phyloP scores from a whole-genome alignment of 768 basidiomycete species.

The Serendipita sp. region DNA sequence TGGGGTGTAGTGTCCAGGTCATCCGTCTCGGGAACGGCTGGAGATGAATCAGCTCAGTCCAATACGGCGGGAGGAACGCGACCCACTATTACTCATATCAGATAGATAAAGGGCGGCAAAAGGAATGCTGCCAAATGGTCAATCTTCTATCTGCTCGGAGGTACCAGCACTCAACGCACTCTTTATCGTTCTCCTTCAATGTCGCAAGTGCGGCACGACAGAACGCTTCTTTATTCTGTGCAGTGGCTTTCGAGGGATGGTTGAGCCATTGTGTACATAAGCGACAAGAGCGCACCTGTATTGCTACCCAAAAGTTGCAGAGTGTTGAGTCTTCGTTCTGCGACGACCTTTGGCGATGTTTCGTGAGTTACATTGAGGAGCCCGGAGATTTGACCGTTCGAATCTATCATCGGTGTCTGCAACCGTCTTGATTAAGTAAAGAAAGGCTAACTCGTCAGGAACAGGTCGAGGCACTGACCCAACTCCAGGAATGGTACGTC shows the following conservation, averaged over 20 bases:
- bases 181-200: conserved; percentile 11
- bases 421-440: background rate
- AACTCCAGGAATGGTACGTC: conserved; percentile 16
- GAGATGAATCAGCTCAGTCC: background rate
- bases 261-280: background rate
- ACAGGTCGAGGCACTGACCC: conserved; percentile 13
- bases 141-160: background rate
- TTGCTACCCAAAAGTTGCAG: conserved; percentile 14
- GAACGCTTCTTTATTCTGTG: conserved; percentile 8
- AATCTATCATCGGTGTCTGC: conserved; percentile 14
- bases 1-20: background rate
- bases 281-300: background rate
- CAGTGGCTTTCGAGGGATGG: conserved; percentile 5
- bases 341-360: conserved; percentile 16
- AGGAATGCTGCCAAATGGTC: conserved; percentile 8
- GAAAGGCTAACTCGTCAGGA: background rate
- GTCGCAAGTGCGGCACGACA: conserved; percentile 11
- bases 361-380: conserved; percentile 14
- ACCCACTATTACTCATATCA: conserved; percentile 7
- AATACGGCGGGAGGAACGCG: background rate
- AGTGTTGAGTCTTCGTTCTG: conserved; percentile 14
- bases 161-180: conserved; percentile 6
- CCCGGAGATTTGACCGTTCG: conserved; percentile 14
- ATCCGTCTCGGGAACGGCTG: background rate
- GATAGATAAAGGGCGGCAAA: conserved; percentile 14